Base-by-base conservation (phyloP, 1,139 yeast species). In the Kodamaea plutei region DNA sequence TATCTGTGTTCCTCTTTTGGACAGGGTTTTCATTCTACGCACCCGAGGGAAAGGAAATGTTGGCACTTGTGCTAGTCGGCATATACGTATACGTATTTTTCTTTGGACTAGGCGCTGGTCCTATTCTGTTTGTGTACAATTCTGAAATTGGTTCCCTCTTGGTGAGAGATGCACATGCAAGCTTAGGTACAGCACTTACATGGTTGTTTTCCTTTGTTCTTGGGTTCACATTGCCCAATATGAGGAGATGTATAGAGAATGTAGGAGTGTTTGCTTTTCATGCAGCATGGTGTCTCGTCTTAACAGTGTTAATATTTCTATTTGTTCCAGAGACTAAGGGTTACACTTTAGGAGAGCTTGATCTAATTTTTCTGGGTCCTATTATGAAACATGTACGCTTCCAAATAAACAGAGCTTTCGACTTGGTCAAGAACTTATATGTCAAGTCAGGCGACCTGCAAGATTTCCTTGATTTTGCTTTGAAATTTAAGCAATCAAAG, bases 341-440 rank as follows among this genome's bases (percentile, higher is more conserved):
- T 11, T 55, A 61, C 31, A 56, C 67, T 1, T 55, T 61, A 47
- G 72, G 64, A 46, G 65, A 63, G 40, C 64, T 65, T 68, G 69
- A 64, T 42, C 10, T 30, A 5, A 35, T 38, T 8, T 38, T 38
- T 21, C 14, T 8, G 8, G 23, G 8, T 21, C 20, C 20, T 4
- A 18, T 18, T 8, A 18, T 18, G 8, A 10, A 18, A 18, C 20
- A 18, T 8, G 20, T n/a, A n/a, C n/a, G n/a, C n/a, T n/a, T n/a
- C n/a, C n/a, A n/a, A n/a, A n/a, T n/a, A n/a, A n/a, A n/a, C n/a
- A n/a, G n/a, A n/a, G n/a, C n/a, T n/a, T n/a, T n/a, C n/a, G n/a
- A n/a, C n/a, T n/a, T n/a, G n/a, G n/a, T n/a, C n/a, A n/a, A n/a
- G n/a, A n/a, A n/a, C n/a, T n/a, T n/a, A n/a, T n/a, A n/a, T n/a